Percentiles rank a stretch among this genome's conserved stretches.
Evolutionary conservation across 768 basidiomycete genomes (phyloP).

Genomic region (Cystobasidium onofrii): DNA sequence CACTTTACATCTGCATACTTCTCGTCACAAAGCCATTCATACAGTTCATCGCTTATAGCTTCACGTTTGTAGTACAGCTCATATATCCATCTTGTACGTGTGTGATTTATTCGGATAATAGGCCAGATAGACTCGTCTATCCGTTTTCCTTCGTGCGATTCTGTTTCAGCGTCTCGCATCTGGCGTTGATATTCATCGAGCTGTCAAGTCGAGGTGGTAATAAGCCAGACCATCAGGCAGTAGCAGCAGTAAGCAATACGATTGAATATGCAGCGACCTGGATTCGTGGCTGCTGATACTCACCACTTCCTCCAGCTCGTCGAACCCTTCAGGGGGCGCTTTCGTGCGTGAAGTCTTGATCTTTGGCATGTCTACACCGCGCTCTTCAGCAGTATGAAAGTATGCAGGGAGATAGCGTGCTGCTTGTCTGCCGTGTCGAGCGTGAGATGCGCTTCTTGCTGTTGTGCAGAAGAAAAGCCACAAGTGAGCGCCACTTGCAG

Average conservation of each 20-base stretch:
- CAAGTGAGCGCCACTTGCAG: not conserved
- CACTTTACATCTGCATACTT: conserved; percentile 94
- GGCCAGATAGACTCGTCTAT: conserved; percentile 89
- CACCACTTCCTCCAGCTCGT: conserved; percentile 34
- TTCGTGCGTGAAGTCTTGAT: conserved; percentile 36
- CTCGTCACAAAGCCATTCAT: conserved; percentile 96
- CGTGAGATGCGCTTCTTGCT: too few relatives aligned
- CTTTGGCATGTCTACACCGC: conserved; percentile 28
- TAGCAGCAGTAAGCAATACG: not conserved
- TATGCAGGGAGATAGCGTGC: not conserved
- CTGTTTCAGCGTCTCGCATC: conserved; percentile 97
- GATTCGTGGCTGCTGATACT: not conserved
- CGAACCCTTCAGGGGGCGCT: conserved; percentile 35
- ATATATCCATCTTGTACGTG: conserved; percentile 79
- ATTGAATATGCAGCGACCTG: not conserved
- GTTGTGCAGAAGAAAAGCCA: not conserved
- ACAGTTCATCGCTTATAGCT: conserved; percentile 78
- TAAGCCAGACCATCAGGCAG: too few relatives aligned
- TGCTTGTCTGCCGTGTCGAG: too few relatives aligned
- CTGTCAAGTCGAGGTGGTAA: not conserved
- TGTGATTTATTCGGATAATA: conserved; percentile 95
- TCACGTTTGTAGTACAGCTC: conserved; percentile 98
- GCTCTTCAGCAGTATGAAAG: too few relatives aligned
- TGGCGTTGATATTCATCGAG: conserved; percentile 98
- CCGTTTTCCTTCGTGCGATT: conserved; percentile 95